Conservation (phyloP, 495 filamentous ascomycete genomes). For the Hyaloscypha variabilis region DNA sequence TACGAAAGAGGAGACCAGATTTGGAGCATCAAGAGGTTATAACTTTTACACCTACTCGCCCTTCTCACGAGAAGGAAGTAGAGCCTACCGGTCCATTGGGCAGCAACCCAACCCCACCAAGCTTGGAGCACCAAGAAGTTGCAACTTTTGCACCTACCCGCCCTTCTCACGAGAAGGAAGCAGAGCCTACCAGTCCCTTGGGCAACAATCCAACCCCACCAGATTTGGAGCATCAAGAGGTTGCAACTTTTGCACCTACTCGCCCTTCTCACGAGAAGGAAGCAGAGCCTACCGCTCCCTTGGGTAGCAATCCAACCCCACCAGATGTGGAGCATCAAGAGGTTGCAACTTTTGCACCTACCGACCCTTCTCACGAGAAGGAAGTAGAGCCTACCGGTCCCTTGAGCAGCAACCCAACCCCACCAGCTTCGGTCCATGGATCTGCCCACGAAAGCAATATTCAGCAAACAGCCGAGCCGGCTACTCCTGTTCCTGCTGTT, state of each 20-base stretch:
- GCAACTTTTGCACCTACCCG: not conserved
- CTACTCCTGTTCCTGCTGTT: not conserved
- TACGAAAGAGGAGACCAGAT: not conserved
- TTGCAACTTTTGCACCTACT: not conserved
- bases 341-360: not conserved
- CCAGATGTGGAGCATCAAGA: not conserved
- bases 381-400: not conserved
- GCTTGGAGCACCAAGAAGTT: not conserved
- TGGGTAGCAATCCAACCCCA: not conserved
- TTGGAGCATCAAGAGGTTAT: not conserved
- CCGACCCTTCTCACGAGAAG: not conserved
- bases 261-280: not conserved
- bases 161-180: not conserved
- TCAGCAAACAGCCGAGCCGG: no score
- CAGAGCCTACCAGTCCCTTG: not conserved
- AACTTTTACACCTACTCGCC: not conserved
- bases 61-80: not conserved
- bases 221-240: not conserved
- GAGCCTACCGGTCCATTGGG: not conserved
- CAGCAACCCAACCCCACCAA: not conserved
- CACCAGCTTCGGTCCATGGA: not conserved
- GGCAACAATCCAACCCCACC: not conserved
- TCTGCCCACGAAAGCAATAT: no score
- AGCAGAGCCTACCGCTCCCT: not conserved
- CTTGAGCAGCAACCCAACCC: not conserved